Percentiles rank a stretch among this genome's conserved stretches.
Evolutionary conservation across 2,329 filamentous ascomycete species (phyloP).

Genomic region (Tolypocladium pustulatum): DNA sequence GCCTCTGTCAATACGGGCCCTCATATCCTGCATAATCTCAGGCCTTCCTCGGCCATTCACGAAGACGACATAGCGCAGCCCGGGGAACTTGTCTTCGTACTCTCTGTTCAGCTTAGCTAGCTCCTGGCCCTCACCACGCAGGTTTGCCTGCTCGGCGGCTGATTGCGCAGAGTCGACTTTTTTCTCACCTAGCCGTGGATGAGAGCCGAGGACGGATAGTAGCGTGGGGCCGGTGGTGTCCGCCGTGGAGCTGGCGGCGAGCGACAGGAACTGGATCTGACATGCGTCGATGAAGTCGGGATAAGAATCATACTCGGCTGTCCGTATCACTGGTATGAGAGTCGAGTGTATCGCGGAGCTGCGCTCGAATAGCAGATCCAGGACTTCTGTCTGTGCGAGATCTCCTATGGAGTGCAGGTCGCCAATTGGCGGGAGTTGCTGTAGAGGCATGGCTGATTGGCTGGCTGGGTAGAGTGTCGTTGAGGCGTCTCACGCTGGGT

Average conservation of each 20-base stretch:
- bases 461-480: neutral
- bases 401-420: constrained; percentile 46
- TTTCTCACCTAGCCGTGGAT: constrained; percentile 74
- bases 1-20: constrained; percentile 55
- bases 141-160: constrained; percentile 67
- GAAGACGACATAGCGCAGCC: constrained; percentile 82
- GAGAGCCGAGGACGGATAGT: constrained; percentile 64
- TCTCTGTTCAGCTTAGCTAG: constrained; percentile 58
- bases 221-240: constrained; percentile 43
- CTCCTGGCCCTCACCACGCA: constrained; percentile 53
- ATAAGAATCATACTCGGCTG: constrained; percentile 53
- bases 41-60: constrained; percentile 70
- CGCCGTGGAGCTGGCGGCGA: constrained; percentile 39
- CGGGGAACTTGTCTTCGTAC: constrained; percentile 75
- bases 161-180: constrained; percentile 76
- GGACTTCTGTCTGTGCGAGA: constrained; percentile 41
- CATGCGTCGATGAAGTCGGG: constrained; percentile 56
- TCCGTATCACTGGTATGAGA: constrained; percentile 54
- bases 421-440: constrained; percentile 43
- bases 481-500: neutral
- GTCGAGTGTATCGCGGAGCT: constrained; percentile 64
- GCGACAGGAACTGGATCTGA: constrained; percentile 48
- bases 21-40: constrained; percentile 77
- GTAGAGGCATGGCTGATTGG: constrained; percentile 9
- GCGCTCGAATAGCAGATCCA: constrained; percentile 81